Percentiles rank a stretch among this genome's conserved stretches.
phyloP scores from a whole-genome alignment of 106 monocot genomes.

The Cymbidium sinense region DNA sequence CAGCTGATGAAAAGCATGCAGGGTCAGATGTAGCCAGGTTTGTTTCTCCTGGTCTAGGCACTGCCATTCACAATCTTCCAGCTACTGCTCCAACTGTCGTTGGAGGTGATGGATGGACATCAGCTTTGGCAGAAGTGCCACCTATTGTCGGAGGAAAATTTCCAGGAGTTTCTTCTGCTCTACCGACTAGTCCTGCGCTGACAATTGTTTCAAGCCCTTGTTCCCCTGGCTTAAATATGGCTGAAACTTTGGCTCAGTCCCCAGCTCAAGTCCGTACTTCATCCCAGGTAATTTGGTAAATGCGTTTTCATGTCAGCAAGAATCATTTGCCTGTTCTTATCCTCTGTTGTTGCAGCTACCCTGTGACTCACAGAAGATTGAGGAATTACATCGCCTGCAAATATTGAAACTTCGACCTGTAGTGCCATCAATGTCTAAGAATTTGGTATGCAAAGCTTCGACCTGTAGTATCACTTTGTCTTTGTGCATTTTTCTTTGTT shows the following conservation, averaged over 20 bases:
- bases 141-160: slow-evolving; percentile 21
- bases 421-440: slow-evolving; percentile 23
- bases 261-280: slow-evolving; percentile 30
- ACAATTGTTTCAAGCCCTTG: slow-evolving; percentile 11
- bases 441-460: slow-evolving; percentile 7
- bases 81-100: slow-evolving; percentile 16
- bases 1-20: slow-evolving; percentile 48
- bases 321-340: background rate
- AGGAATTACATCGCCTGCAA: slow-evolving; percentile 23
- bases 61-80: slow-evolving; percentile 33
- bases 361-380: slow-evolving; percentile 21
- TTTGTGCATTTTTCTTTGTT: too few relatives aligned
- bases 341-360: slow-evolving; percentile 14
- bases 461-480: too few relatives aligned
- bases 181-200: slow-evolving; percentile 12
- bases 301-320: background rate
- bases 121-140: slow-evolving; percentile 58
- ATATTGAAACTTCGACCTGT: slow-evolving; percentile 23
- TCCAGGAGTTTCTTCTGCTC: slow-evolving; percentile 8
- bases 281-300: slow-evolving; percentile 30
- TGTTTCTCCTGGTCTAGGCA: slow-evolving; percentile 39
- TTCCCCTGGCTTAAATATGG: slow-evolving; percentile 61
- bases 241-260: slow-evolving; percentile 50
- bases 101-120: slow-evolving; percentile 60
- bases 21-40: slow-evolving; percentile 24